These are phyloP conservation scores for Ceratobasidium sp. DNA, from an alignment of 1,284 basidiomycete genomes.

Conservation along the genomic window DNA sequence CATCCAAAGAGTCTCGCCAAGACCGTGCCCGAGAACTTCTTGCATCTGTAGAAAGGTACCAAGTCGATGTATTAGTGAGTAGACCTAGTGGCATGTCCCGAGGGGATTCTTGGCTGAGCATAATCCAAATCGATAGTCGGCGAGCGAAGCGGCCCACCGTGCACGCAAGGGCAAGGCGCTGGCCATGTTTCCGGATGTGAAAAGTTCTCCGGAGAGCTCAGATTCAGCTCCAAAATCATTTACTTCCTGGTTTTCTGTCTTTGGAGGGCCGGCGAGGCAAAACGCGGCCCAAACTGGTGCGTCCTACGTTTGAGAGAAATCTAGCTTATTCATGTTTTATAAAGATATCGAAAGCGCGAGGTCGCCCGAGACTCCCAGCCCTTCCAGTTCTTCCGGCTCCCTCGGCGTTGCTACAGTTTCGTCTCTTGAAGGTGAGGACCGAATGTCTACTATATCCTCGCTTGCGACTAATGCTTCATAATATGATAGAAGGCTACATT, in stretches of 20 bases:
- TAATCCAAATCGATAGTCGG: not conserved
- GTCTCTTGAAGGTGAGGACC: not conserved
- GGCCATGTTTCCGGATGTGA: constrained; percentile 10
- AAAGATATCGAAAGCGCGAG: constrained; percentile 13
- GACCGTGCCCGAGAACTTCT: constrained; percentile 14
- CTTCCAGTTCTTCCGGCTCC: not conserved
- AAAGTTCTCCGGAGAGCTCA: not conserved
- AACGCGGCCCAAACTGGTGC: not conserved
- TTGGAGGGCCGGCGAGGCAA: constrained; percentile 12
- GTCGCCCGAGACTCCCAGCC: constrained; percentile 1
- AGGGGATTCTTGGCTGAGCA: not conserved
- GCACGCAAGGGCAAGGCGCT: not conserved
- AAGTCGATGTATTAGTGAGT: constrained; percentile 25
- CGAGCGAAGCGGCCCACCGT: not conserved
- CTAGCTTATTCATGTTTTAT: not conserved
- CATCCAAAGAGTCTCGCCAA: not conserved
- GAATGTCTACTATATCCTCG: not conserved
- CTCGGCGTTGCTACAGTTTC: not conserved
- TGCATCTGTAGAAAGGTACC: constrained; percentile 7
- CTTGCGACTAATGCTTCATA: not conserved
- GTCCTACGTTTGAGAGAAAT: not conserved
- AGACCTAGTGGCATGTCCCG: not conserved
- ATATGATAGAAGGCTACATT: not conserved
- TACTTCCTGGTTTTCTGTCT: constrained; percentile 32
- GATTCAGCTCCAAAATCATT: not conserved